Base-by-base conservation (phyloP, 179 eudicot species). In the Heliamphora pulchella region DNA sequence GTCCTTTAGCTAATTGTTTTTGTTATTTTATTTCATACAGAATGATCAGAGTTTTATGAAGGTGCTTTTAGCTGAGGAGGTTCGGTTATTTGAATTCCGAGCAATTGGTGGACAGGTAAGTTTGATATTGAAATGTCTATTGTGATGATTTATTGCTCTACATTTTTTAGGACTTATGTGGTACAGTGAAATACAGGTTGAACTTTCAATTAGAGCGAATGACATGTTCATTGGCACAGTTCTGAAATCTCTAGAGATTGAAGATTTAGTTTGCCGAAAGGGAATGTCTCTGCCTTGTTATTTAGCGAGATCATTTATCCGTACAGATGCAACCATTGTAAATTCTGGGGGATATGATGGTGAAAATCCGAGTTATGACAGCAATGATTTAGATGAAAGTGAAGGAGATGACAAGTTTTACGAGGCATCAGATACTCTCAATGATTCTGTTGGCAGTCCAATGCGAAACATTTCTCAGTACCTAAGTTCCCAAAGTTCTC, bases 41-140 rank as follows among this genome's bases (percentile, higher is more conserved):
- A 85, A 81, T 71, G 91, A 86, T 58, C 81, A 84, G 72, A 88
- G 88, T 83, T 88, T 88, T 62, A 89, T 76, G 84, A 89, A 86
- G 87, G 89, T 91, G 86, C 94, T 96, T 81, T 89, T 91, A 62
- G 95, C 94, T 62, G 89, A 94, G 82, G 99, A 96, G 87, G 86
- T 77, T 78, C 90, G 85, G 72, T 85, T 96, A 84, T 90, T 96
- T 86, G 99, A 96, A 84, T 85, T 96, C 81, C 97, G 99, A 82
- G 99, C 99, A 71, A 92, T 87, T 76, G 99, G 99, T 83, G 98
- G 98, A 79, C 96, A 88, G 94, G 99, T 92, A 88, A 80, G 81
- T 22, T 79, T 70, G 15, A 43, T 55, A 15, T 62, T 75, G 44
- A 39, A 77, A 74, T 31, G 67, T 80, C 61, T 22, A n/a, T 75